Evolutionary conservation across 2,329 filamentous ascomycete species (phyloP).

Genomic region (Sphaerulina vaccinii): DNA sequence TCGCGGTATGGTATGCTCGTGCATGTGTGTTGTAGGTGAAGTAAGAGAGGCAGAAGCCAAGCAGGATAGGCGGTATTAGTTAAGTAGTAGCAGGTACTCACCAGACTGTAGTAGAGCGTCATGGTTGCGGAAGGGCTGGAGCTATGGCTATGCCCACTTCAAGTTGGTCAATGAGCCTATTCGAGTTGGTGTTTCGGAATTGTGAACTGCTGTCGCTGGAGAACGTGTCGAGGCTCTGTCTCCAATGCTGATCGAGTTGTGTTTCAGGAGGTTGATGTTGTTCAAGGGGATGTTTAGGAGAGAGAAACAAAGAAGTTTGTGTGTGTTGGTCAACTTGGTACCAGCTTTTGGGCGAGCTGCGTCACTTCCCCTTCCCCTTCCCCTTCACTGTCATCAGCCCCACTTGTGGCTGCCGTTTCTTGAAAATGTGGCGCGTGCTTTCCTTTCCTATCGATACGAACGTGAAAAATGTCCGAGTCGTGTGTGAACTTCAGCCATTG

Average conservation of each 20-base stretch:
- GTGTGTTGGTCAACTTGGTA: background rate
- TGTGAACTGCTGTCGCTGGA: background rate
- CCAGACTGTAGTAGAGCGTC: slow-evolving; percentile 69
- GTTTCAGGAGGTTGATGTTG: background rate
- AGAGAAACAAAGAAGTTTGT: too few species aligned
- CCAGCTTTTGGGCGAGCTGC: background rate
- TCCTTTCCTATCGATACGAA: background rate
- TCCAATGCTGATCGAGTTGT: background rate
- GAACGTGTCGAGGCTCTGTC: background rate
- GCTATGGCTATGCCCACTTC: slow-evolving; percentile 14
- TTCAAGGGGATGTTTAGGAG: background rate
- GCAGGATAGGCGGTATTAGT: background rate
- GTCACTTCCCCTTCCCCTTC: background rate
- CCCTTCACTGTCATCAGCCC: background rate
- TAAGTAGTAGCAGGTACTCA: slow-evolving; percentile 43
- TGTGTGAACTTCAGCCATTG: background rate
- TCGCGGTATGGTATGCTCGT: slow-evolving; percentile 8
- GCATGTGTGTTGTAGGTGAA: background rate
- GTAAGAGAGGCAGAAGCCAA: slow-evolving; percentile 6
- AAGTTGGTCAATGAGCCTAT: slow-evolving; percentile 4
- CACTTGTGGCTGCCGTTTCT: background rate
- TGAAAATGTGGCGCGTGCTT: background rate
- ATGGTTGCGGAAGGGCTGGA: slow-evolving; percentile 48
- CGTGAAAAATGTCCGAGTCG: background rate
- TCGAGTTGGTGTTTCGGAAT: background rate